Percentiles rank a stretch among this genome's conserved stretches.
phyloP scores from a whole-genome alignment of 2,329 filamentous ascomycete genomes.

The Pseudogymnoascus destructans region DNA sequence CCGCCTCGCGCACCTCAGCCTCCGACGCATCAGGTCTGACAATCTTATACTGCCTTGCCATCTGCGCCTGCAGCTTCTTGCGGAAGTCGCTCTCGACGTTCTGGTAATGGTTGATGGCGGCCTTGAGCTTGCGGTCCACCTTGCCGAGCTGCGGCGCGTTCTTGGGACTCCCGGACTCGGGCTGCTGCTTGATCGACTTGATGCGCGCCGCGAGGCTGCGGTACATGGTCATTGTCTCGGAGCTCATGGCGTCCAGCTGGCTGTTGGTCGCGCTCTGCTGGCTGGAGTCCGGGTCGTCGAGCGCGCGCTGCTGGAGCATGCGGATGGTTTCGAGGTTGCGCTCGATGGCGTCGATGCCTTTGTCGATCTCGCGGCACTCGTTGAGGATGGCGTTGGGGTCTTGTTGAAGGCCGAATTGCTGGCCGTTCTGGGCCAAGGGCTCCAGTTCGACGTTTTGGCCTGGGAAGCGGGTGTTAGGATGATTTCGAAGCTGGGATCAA shows the following conservation, averaged over 20 bases:
- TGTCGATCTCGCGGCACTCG: slow-evolving; percentile 69
- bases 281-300: slow-evolving; percentile 63
- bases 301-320: slow-evolving; percentile 47
- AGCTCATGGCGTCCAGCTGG: slow-evolving; percentile 59
- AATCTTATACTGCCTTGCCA: slow-evolving; percentile 82
- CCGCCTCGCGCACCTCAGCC: slow-evolving; percentile 62
- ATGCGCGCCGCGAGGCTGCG: slow-evolving; percentile 67
- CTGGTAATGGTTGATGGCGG: slow-evolving; percentile 71
- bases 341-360: slow-evolving; percentile 63
- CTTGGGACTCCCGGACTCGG: slow-evolving; percentile 57
- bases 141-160: slow-evolving; percentile 72
- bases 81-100: slow-evolving; percentile 67
- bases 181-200: slow-evolving; percentile 68
- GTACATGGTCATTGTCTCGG: slow-evolving; percentile 74
- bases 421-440: slow-evolving; percentile 41
- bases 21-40: slow-evolving; percentile 71
- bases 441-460: slow-evolving; percentile 53
- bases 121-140: slow-evolving; percentile 66
- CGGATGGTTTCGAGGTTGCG: slow-evolving; percentile 58
- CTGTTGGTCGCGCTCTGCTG: slow-evolving; percentile 50
- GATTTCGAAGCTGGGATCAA: slow-evolving; percentile 9
- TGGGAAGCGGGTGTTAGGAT: slow-evolving; percentile 10
- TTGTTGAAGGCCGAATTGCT: slow-evolving; percentile 33
- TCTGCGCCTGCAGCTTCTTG: slow-evolving; percentile 67
- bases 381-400: slow-evolving; percentile 72